These are phyloP conservation scores for Komagataella pseudopastoris DNA, from an alignment of 805 yeast species.

Conservation along the genomic window DNA sequence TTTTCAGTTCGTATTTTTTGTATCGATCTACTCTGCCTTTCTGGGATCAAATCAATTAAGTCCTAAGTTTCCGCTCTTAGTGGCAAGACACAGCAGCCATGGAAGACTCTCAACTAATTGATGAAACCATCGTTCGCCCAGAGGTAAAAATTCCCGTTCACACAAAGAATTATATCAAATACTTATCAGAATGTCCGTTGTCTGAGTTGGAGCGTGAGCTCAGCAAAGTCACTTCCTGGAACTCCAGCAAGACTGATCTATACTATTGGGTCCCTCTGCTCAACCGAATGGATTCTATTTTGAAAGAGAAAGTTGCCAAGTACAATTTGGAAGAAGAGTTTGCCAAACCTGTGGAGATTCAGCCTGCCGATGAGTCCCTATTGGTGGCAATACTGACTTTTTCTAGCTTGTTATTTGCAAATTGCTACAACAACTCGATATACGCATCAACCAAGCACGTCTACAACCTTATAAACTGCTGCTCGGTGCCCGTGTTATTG, in stretches of 20 bases:
- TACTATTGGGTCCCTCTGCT: slow-evolving; percentile 67
- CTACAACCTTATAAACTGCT: slow-evolving; percentile 41
- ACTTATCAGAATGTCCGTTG: neutral
- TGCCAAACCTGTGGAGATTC: slow-evolving; percentile 32
- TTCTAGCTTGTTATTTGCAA: slow-evolving; percentile 48
- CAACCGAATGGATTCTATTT: slow-evolving; percentile 58
- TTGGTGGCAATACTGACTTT: slow-evolving; percentile 44
- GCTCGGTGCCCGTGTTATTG: slow-evolving; percentile 44
- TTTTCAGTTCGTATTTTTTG: neutral
- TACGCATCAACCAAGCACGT: slow-evolving; percentile 58
- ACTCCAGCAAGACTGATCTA: slow-evolving; percentile 34
- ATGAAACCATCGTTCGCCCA: neutral
- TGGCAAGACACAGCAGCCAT: neutral
- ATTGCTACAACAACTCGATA: slow-evolving; percentile 53
- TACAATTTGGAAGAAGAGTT: slow-evolving; percentile 35
- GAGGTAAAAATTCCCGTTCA: neutral
- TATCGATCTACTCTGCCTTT: neutral
- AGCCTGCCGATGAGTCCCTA: slow-evolving; percentile 28
- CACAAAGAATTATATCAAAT: neutral
- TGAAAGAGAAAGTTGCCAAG: slow-evolving; percentile 38
- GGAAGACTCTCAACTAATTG: neutral
- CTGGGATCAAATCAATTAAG: neutral
- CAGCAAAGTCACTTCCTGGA: slow-evolving; percentile 14
- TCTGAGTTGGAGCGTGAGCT: neutral
- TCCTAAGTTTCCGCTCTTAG: neutral